phyloP scores from a whole-genome alignment of 805 yeast species.

The Kodamaea jinghongensis region DNA sequence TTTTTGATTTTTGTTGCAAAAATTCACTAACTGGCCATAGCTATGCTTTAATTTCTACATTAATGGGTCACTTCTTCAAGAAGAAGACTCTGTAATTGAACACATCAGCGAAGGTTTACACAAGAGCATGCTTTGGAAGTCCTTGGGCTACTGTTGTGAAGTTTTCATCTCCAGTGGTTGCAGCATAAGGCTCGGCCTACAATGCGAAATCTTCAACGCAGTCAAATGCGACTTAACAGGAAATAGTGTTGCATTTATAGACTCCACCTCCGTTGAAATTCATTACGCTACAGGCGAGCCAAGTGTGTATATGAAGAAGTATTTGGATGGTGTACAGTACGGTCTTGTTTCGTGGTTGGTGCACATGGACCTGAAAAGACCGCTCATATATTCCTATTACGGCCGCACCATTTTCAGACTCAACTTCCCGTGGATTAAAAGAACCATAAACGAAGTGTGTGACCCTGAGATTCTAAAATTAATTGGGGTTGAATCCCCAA shows the following conservation, averaged over 20 bases:
- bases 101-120: conserved; percentile 8
- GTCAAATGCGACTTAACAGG: conserved; percentile 2
- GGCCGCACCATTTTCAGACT: conserved; percentile 19
- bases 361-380: conserved; percentile 22
- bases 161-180: neutral
- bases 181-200: conserved; percentile 5
- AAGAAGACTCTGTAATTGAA: conserved; percentile 14
- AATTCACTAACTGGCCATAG: neutral
- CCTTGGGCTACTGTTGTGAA: conserved; percentile 4
- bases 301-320: neutral
- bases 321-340: conserved; percentile 16
- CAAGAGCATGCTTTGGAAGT: conserved; percentile 6
- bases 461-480: conserved; percentile 7
- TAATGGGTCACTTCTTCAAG: conserved; percentile 10
- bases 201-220: conserved; percentile 11
- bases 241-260: neutral
- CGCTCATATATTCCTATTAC: conserved; percentile 23
- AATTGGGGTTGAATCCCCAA: neutral
- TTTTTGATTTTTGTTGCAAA: conserved; percentile 3
- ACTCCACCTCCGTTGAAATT: neutral
- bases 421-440: conserved; percentile 16
- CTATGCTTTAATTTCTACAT: conserved; percentile 12
- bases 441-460: conserved; percentile 8
- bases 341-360: conserved; percentile 18
- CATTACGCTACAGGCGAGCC: conserved; percentile 1